Evolutionary conservation across 2,329 filamentous ascomycete genomes (phyloP).

Genomic region (Nannizzia gypsea): DNA sequence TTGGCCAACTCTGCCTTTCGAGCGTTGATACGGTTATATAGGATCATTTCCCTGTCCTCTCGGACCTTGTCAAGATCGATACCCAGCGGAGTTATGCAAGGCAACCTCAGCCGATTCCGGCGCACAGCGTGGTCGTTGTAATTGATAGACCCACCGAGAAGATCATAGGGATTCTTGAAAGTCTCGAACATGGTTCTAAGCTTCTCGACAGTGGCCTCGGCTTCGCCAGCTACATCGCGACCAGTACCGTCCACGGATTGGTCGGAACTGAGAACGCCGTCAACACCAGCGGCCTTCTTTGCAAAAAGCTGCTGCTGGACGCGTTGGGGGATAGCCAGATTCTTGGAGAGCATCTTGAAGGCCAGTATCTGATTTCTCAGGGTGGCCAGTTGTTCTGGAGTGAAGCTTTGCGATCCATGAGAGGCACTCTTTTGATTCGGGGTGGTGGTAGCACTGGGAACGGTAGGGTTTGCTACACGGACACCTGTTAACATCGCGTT

Average conservation of each 20-base stretch:
- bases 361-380: conserved; percentile 79
- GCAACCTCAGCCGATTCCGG: conserved; percentile 65
- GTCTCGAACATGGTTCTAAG: conserved; percentile 50
- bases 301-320: conserved; percentile 77
- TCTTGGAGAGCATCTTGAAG: conserved; percentile 82
- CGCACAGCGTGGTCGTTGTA: conserved; percentile 70
- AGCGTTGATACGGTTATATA: conserved; percentile 82
- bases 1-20: conserved; percentile 74
- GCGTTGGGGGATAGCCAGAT: conserved; percentile 63
- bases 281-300: conserved; percentile 29
- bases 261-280: conserved; percentile 28
- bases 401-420: conserved; percentile 49
- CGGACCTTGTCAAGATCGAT: conserved; percentile 76
- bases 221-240: conserved; percentile 9
- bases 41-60: conserved; percentile 73
- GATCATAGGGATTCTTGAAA: conserved; percentile 60
- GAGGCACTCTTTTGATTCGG: conserved; percentile 22
- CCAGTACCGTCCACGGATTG: conserved; percentile 30
- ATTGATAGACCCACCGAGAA: conserved; percentile 50
- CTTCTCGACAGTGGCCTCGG: conserved; percentile 14
- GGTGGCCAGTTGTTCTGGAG: conserved; percentile 63
- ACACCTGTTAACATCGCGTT: conserved; percentile 15
- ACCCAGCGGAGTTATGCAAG: conserved; percentile 77
- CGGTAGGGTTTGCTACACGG: conserved; percentile 13
- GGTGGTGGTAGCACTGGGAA: conserved; percentile 10